Conservation (phyloP, 2,329 filamentous ascomycete species). For the Blastomyces gilchristii region DNA sequence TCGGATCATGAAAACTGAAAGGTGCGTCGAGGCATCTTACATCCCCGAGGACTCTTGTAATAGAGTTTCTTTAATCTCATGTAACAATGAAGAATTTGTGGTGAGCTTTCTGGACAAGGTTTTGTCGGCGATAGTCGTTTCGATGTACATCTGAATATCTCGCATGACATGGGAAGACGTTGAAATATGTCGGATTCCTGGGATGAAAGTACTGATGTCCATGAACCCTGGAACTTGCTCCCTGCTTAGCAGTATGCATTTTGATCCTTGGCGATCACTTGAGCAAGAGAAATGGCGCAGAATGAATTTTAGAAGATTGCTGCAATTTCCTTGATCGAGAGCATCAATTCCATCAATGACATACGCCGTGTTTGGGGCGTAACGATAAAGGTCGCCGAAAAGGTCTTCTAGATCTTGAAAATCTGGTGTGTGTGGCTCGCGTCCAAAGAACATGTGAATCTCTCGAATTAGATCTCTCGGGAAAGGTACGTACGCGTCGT, state of each 20-base stretch:
- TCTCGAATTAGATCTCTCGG: neutral
- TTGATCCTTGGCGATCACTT: neutral
- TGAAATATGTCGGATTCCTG: neutral
- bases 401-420: neutral
- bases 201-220: neutral
- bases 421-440: neutral
- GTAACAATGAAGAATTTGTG: neutral
- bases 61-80: neutral
- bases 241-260: neutral
- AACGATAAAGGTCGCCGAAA: neutral
- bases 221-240: neutral
- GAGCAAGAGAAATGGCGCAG: neutral
- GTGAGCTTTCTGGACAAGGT: neutral
- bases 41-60: neutral
- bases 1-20: neutral
- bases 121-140: neutral
- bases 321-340: neutral
- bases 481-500: neutral
- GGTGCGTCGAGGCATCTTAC: neutral
- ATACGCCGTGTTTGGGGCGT: neutral
- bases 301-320: neutral
- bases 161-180: neutral
- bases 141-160: conserved; percentile 1
- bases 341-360: conserved; percentile 1
- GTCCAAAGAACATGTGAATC: neutral